Evolutionary conservation across 2,329 filamentous ascomycete genomes (phyloP).

Genomic region (Aspergillus persii): DNA sequence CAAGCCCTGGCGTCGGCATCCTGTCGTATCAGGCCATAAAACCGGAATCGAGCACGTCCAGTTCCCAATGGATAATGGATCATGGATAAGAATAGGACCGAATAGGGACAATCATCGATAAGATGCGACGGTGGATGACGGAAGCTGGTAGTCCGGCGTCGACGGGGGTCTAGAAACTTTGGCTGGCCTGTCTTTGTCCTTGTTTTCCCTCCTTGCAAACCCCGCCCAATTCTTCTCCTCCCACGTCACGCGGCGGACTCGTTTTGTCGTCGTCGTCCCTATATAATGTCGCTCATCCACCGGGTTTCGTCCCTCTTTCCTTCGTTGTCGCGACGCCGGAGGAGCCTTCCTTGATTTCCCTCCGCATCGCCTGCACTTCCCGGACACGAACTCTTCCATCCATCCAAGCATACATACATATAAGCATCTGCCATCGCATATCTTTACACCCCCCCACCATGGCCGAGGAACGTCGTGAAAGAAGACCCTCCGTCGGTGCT

Average conservation of each 20-base stretch:
- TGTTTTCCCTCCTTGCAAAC: neutral
- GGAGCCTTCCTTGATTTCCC: neutral
- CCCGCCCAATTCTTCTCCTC: neutral
- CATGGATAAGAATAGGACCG: too few species aligned
- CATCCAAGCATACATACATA: neutral
- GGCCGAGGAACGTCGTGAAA: constrained; percentile 56
- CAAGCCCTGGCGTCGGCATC: neutral
- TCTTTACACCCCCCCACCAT: constrained; percentile 17
- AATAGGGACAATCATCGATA: too few species aligned
- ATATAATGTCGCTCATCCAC: neutral
- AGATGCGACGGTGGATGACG: too few species aligned
- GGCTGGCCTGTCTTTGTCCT: neutral
- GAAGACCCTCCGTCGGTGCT: constrained; percentile 75
- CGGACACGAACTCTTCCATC: neutral
- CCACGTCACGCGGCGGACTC: neutral
- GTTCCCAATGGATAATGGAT: too few species aligned
- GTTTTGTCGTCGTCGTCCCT: too few species aligned
- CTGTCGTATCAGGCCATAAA: neutral
- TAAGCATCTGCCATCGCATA: neutral
- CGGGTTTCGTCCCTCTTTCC: neutral
- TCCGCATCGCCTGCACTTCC: too few species aligned
- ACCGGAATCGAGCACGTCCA: too few species aligned
- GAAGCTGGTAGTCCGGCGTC: neutral
- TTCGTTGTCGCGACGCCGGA: neutral
- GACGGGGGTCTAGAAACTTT: neutral